Percentiles rank a stretch among this genome's conserved stretches.
Evolutionary conservation across 331 rosid species (phyloP).

Genomic region (Quercus tomentella): DNA sequence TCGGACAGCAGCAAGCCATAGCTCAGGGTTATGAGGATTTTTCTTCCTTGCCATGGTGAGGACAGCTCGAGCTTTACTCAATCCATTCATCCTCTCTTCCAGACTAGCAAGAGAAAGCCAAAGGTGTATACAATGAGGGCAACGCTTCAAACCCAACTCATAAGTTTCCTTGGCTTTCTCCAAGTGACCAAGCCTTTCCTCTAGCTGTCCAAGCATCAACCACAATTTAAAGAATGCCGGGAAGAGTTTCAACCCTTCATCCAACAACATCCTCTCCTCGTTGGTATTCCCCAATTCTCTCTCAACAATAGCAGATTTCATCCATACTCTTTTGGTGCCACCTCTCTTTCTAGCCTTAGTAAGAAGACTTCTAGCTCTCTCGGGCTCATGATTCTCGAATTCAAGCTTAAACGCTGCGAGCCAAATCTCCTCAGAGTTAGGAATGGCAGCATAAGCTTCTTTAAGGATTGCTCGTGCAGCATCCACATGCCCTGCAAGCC

Average conservation of each 20-base stretch:
- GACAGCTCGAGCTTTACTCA: conserved; percentile 83
- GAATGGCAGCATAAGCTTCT: conserved; percentile 93
- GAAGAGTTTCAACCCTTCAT: conserved; percentile 76
- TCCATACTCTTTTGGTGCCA: conserved; percentile 80
- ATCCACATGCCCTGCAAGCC: conserved; percentile 93
- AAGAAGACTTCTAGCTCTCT: conserved; percentile 83
- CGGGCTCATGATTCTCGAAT: conserved; percentile 86
- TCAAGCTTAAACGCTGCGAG: conserved; percentile 92
- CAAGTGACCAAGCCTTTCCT: conserved; percentile 52
- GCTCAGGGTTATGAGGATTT: conserved; percentile 81
- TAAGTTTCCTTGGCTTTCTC: conserved; percentile 77
- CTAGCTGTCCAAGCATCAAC: conserved; percentile 95
- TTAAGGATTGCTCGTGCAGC: conserved; percentile 83
- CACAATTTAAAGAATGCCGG: conserved; percentile 82
- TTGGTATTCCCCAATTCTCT: conserved; percentile 78
- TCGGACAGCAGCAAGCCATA: conserved; percentile 85
- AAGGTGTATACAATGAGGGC: conserved; percentile 56
- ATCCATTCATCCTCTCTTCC: conserved; percentile 71
- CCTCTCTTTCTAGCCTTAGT: conserved; percentile 85
- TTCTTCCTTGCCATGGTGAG: conserved; percentile 81
- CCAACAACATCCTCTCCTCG: conserved; percentile 71
- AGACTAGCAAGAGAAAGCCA: conserved; percentile 86
- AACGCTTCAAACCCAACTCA: conserved; percentile 71
- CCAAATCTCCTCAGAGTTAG: conserved; percentile 94
- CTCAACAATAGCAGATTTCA: conserved; percentile 97